Conservation (phyloP, 2,329 filamentous ascomycete genomes). For the Diaporthe capsici region DNA sequence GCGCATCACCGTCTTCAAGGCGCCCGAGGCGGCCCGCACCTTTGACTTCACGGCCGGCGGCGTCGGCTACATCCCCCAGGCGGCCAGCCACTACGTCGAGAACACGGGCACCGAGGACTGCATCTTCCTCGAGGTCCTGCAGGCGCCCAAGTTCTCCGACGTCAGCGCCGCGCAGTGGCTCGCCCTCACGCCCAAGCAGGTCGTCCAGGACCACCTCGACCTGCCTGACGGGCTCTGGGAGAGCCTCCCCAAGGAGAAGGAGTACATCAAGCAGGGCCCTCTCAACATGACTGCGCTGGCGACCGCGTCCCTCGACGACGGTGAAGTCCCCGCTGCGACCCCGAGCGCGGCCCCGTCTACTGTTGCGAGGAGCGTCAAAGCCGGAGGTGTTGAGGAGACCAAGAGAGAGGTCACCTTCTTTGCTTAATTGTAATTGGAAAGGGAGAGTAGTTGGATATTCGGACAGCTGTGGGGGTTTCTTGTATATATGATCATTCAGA, state of each 20-base stretch:
- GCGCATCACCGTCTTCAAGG: conserved; percentile 68
- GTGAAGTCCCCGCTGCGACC: not conserved
- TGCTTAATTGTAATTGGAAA: conserved; percentile 29
- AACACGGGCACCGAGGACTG: conserved; percentile 71
- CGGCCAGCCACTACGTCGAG: conserved; percentile 71
- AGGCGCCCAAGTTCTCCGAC: conserved; percentile 65
- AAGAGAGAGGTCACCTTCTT: conserved; percentile 40
- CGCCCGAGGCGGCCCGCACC: conserved; percentile 63
- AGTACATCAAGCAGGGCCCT: conserved; percentile 58
- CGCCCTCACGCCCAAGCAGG: conserved; percentile 69
- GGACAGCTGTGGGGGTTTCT: not conserved
- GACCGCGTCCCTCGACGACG: not conserved
- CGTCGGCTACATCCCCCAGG: conserved; percentile 70
- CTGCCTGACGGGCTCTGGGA: conserved; percentile 55
- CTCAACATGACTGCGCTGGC: conserved; percentile 42
- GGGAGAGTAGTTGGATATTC: not conserved
- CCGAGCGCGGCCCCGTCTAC: not conserved
- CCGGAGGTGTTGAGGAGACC: conserved; percentile 24
- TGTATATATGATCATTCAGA: not conserved
- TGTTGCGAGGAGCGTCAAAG: not conserved
- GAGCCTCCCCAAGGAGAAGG: conserved; percentile 56
- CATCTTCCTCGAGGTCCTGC: conserved; percentile 72
- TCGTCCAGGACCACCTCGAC: conserved; percentile 70
- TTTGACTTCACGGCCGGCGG: conserved; percentile 73
- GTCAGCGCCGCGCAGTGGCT: conserved; percentile 72